Base-by-base conservation (phyloP, 495 filamentous ascomycete genomes). In the Aspergillus homomorphus region DNA sequence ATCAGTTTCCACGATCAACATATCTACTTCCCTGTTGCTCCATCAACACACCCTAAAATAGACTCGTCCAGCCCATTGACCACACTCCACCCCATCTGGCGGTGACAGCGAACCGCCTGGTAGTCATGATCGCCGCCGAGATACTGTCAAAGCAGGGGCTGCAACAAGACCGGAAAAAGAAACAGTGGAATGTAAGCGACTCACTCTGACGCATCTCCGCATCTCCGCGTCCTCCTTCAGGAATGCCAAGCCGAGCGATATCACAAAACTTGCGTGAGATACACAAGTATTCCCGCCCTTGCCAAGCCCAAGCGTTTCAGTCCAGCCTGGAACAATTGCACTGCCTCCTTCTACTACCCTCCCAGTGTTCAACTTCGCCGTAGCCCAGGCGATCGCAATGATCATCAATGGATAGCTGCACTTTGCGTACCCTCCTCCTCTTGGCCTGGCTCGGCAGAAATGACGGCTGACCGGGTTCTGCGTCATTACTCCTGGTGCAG, bases 311-410 rank as follows among this genome's bases (percentile, higher is more conserved):
- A 38, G 33, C 12, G 33, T 12, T 38, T 9, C 15, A 5, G 33
- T 12, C 33, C 33, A 38, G 33, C 33, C 33, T 38, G 33, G 33
- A 38, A 38, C 12, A 14, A 38, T 38, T 38, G 33, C 33, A 38
- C 33, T 38, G 33, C 33, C 33, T 12, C 33, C 33, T 12, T 38
- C 33, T 5, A 12, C 15, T 5, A 38, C 26, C 26, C 26, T 30
- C 15, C 20, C 3, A 23, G 16, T 15, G 42, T 48, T 15, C 23
- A 19, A 46, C 12, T 15, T 14, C 30, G 21, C 51, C n/a, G 51
- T 53, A 41, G 41, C 28, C 51, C 30, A 42, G 51, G 51, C 24
- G 51, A 53, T 53, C 51, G 38, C 21, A 16, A 16, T 20, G 51
- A 53, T 53, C 51, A 18, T 18, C 24, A 30, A n/a, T 33, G 48